These are phyloP conservation scores for Adansonia madagascariensis DNA, from an alignment of 441 rosid species.

Conservation along the genomic window DNA sequence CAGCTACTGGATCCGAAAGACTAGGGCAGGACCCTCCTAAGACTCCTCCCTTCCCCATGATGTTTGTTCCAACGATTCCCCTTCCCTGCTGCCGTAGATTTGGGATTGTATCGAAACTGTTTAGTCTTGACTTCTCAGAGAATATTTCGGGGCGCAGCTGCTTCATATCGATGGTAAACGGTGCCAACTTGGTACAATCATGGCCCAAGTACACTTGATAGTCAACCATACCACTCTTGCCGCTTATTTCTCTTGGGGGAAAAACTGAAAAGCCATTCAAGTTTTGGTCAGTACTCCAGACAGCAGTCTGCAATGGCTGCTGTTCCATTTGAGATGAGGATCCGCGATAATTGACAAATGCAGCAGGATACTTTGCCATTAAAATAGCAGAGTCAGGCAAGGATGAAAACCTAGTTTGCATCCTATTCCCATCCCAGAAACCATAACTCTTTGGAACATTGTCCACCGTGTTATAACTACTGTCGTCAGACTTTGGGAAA, in stretches of 20 bases:
- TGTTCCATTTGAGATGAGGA: constrained; percentile 52
- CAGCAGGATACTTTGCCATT: constrained; percentile 79
- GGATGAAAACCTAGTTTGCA: constrained; percentile 72
- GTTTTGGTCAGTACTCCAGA: constrained; percentile 38
- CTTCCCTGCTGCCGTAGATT: constrained; percentile 54
- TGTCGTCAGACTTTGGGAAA: constrained; percentile 47
- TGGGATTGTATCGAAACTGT: constrained; percentile 47
- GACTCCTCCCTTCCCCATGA: constrained; percentile 43
- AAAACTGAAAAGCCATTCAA: constrained; percentile 36
- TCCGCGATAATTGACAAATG: constrained; percentile 49
- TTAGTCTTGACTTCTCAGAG: constrained; percentile 45
- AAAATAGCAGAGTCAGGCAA: constrained; percentile 70
- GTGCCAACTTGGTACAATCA: constrained; percentile 44
- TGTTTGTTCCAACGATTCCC: constrained; percentile 53
- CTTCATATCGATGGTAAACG: constrained; percentile 50
- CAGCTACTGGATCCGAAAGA: constrained; percentile 66
- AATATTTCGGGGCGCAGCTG: constrained; percentile 46
- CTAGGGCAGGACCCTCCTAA: constrained; percentile 43
- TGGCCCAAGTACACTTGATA: constrained; percentile 46
- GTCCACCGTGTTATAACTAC: constrained; percentile 52
- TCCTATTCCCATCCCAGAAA: constrained; percentile 85
- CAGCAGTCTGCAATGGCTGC: constrained; percentile 43
- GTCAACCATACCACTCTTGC: constrained; percentile 53
- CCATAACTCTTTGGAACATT: constrained; percentile 74
- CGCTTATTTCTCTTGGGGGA: constrained; percentile 17